Conservation (phyloP, 163 green algal genomes). For the Coccomyxa subellipsoidea region DNA sequence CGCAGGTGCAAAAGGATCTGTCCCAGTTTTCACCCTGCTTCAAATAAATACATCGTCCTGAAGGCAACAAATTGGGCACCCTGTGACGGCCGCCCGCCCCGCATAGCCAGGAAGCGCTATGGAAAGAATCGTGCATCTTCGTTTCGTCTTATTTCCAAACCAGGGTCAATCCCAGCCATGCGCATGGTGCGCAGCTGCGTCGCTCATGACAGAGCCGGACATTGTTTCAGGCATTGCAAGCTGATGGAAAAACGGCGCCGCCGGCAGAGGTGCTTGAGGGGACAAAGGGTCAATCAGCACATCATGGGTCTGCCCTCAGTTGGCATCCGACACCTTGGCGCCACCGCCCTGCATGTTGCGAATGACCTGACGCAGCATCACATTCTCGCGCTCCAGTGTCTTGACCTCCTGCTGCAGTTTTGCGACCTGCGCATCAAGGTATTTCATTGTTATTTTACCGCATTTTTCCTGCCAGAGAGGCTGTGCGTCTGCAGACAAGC, state of each 20-base stretch:
- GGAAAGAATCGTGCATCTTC: neutral
- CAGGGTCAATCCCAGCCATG: neutral
- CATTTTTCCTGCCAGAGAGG: conserved; percentile 14
- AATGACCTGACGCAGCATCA: conserved; percentile 61
- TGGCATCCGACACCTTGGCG: neutral
- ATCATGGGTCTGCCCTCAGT: neutral
- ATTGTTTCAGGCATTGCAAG: neutral
- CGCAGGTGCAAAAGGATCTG: no score
- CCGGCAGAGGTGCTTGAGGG: neutral
- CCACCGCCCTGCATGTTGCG: conserved; percentile 13
- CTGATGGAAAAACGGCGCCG: neutral
- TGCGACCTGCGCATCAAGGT: conserved; percentile 16
- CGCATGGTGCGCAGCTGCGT: neutral
- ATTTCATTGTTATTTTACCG: neutral
- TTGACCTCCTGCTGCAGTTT: conserved; percentile 33
- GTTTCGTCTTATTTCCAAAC: neutral
- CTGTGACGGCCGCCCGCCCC: neutral
- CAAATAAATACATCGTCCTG: neutral
- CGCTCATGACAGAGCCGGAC: neutral
- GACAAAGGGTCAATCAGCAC: neutral
- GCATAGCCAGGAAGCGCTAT: neutral
- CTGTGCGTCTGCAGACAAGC: no score
- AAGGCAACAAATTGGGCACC: neutral
- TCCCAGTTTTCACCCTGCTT: neutral
- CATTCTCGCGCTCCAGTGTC: conserved; percentile 57